Conservation (phyloP, 768 basidiomycete species). For the Phaffia australis region DNA sequence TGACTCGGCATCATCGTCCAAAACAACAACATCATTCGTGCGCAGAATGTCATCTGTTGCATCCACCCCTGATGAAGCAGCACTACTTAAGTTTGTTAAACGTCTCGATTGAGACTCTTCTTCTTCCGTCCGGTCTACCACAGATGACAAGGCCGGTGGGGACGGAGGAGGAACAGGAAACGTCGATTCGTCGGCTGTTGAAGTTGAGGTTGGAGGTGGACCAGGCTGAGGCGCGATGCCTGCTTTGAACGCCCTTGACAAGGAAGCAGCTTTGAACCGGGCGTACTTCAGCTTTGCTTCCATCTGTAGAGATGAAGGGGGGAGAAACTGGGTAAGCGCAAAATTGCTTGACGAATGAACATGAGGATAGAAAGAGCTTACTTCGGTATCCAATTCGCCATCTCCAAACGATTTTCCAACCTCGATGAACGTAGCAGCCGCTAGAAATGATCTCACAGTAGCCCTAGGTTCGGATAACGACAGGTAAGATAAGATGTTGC, state of each 20-base stretch:
- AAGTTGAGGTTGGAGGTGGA: slow-evolving; percentile 27
- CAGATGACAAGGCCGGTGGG: slow-evolving; percentile 26
- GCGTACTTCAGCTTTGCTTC: slow-evolving; percentile 84
- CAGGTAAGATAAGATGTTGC: slow-evolving; percentile 7
- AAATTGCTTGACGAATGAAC: background rate
- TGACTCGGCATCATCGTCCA: background rate
- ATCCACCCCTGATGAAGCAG: slow-evolving; percentile 58
- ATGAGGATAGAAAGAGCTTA: slow-evolving; percentile 23
- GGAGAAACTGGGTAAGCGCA: background rate
- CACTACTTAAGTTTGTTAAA: slow-evolving; percentile 52
- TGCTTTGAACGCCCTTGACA: slow-evolving; percentile 88
- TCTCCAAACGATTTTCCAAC: slow-evolving; percentile 48
- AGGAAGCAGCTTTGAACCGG: slow-evolving; percentile 95
- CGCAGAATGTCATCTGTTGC: slow-evolving; percentile 4
- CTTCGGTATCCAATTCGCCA: slow-evolving; percentile 36
- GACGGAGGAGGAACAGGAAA: slow-evolving; percentile 2
- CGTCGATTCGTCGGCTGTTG: too few species aligned
- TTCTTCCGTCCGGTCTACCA: slow-evolving; percentile 9
- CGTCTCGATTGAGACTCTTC: background rate
- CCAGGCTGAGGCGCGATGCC: slow-evolving; percentile 41
- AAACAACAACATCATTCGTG: background rate
- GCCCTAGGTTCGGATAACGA: slow-evolving; percentile 43
- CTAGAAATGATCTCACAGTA: slow-evolving; percentile 89
- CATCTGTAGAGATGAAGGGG: slow-evolving; percentile 43
- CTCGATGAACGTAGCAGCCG: slow-evolving; percentile 89